A percentile compares a stretch with the other conserved stretches of the same genome.
Conservation (phyloP, 2,329 filamentous ascomycete genomes). For the Colletotrichum tropicale region DNA sequence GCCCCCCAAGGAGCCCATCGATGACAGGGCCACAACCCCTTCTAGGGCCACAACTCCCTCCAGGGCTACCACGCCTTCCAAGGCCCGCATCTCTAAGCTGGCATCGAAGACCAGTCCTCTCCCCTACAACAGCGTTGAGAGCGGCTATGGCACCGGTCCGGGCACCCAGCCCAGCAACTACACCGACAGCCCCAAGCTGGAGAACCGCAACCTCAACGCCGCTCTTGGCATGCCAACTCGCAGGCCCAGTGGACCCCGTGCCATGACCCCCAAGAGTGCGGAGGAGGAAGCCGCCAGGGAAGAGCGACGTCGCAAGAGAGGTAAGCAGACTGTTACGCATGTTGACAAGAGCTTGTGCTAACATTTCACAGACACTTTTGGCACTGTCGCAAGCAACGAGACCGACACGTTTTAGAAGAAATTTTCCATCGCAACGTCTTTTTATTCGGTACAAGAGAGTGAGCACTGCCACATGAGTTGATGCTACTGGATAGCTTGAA, state of each 20-base stretch:
- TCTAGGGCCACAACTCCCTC: conserved; percentile 35
- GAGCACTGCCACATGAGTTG: conserved; percentile 5
- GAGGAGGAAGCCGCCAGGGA: conserved; percentile 50
- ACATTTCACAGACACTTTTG: conserved; percentile 53
- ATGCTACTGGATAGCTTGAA: conserved; percentile 15
- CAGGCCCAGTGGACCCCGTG: conserved; percentile 62
- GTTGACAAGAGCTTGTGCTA: background rate
- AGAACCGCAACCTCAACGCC: conserved; percentile 62
- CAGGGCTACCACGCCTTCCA: conserved; percentile 46
- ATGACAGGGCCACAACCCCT: conserved; percentile 45
- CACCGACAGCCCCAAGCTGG: conserved; percentile 56
- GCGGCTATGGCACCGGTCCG: conserved; percentile 55
- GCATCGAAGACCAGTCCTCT: conserved; percentile 56
- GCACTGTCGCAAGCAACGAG: conserved; percentile 54
- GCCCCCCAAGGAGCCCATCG: conserved; percentile 68
- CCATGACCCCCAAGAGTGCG: conserved; percentile 63
- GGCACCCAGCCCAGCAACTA: conserved; percentile 51
- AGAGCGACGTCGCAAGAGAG: conserved; percentile 61
- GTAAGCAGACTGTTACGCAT: conserved; percentile 38
- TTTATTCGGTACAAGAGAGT: background rate
- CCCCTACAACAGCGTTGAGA: conserved; percentile 61
- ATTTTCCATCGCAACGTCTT: background rate
- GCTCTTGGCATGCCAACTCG: conserved; percentile 57
- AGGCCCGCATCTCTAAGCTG: conserved; percentile 54
- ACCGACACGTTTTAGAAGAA: conserved; percentile 56